These are phyloP conservation scores for Daldinia loculata DNA, from an alignment of 495 filamentous ascomycete species.

Conservation along the genomic window DNA sequence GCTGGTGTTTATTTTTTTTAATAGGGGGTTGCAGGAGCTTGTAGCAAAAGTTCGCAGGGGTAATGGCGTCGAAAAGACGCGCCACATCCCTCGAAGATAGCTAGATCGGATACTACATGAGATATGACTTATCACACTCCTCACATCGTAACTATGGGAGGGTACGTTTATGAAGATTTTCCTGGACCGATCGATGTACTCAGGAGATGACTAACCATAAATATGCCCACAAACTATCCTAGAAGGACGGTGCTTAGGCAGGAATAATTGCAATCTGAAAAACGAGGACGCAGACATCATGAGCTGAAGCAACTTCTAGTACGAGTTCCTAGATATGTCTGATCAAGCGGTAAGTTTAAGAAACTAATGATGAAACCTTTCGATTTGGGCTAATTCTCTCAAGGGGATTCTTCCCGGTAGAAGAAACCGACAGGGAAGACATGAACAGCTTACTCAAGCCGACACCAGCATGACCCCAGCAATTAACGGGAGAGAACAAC, in stretches of 20 bases:
- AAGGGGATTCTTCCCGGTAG: not conserved
- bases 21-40: not conserved
- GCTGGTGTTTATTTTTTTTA: not conserved
- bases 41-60: not conserved
- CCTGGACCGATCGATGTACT: not conserved
- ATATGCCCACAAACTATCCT: not conserved
- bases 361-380: not conserved
- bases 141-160: not conserved
- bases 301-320: not conserved
- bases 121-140: slow-evolving; percentile 21
- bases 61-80: not conserved
- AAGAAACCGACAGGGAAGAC: not conserved
- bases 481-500: not conserved
- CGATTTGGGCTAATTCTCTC: not conserved
- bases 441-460: not conserved
- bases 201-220: not conserved
- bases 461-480: not conserved
- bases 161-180: not conserved
- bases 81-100: not conserved
- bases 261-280: not conserved
- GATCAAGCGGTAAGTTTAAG: slow-evolving; percentile 8
- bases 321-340: not conserved
- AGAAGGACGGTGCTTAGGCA: not conserved
- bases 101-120: slow-evolving; percentile 10
- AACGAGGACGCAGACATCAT: not conserved